Conservation (phyloP, 768 basidiomycete species). For the Pulveroboletus sp. region DNA sequence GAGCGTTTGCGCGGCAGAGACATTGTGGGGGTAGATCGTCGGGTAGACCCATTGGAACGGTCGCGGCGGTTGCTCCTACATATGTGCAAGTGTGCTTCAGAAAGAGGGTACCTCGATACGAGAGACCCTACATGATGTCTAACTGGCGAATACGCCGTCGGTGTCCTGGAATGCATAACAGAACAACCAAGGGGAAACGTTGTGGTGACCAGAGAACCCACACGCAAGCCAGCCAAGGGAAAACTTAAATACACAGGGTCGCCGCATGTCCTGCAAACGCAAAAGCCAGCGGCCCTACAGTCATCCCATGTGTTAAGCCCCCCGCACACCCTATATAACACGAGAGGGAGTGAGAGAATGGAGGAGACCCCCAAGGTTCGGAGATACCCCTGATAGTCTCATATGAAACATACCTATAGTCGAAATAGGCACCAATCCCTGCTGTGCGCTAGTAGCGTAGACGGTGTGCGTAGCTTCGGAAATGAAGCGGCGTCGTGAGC, state of each 20-base stretch:
- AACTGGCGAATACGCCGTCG: constrained; percentile 10
- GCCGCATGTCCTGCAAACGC: constrained; percentile 16
- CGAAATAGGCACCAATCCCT: background rate
- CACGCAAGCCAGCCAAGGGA: constrained; percentile 5
- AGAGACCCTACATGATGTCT: constrained; percentile 21
- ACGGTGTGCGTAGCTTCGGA: constrained; percentile 13
- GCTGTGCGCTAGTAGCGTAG: constrained; percentile 2
- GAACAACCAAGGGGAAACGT: constrained; percentile 2
- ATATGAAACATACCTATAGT: background rate
- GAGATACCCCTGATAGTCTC: constrained; percentile 13
- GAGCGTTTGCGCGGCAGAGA: constrained; percentile 16
- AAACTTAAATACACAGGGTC: constrained; percentile 21
- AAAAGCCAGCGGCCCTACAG: constrained; percentile 19
- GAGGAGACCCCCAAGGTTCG: constrained; percentile 5
- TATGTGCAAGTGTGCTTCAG: constrained; percentile 7
- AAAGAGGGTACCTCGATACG: background rate
- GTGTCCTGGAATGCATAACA: constrained; percentile 17
- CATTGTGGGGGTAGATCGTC: constrained; percentile 11
- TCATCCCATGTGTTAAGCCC: constrained; percentile 16
- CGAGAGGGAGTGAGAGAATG: background rate
- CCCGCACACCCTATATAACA: constrained; percentile 17
- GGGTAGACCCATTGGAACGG: constrained; percentile 4
- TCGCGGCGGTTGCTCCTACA: constrained; percentile 14
- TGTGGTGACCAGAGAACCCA: constrained; percentile 16
- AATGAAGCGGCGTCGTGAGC: constrained; percentile 11